A percentile compares a stretch with the other conserved stretches of the same genome.
Conservation (phyloP, 257 asterid species). For the Leptodermis oblonga region DNA sequence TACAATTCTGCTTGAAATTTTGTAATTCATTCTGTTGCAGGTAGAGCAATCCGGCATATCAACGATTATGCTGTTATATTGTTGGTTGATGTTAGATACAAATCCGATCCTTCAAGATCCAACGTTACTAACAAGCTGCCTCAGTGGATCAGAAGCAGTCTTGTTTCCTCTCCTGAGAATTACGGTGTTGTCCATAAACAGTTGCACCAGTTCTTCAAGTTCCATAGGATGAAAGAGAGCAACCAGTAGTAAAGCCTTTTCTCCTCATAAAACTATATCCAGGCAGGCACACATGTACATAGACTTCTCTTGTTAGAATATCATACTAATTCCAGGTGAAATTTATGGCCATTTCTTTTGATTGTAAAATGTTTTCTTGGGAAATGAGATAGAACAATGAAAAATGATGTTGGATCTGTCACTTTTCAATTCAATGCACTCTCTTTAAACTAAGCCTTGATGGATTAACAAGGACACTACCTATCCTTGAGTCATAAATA, state of each 20-base stretch:
- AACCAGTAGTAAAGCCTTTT: conserved; percentile 14
- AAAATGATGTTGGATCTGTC: too few species aligned
- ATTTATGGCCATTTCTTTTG: too few species aligned
- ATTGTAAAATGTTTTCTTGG: too few species aligned
- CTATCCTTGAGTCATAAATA: too few species aligned
- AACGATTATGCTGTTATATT: conserved; percentile 87
- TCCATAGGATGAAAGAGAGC: conserved; percentile 49
- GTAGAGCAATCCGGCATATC: conserved; percentile 89
- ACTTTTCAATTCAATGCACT: background rate
- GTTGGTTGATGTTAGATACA: conserved; percentile 83
- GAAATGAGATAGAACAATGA: too few species aligned
- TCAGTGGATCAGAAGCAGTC: conserved; percentile 68
- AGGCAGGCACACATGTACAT: background rate
- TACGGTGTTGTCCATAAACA: conserved; percentile 77
- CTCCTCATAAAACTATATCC: background rate
- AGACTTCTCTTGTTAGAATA: background rate
- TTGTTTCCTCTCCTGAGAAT: conserved; percentile 44
- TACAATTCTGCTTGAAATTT: background rate
- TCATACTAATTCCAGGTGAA: background rate
- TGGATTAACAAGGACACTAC: too few species aligned
- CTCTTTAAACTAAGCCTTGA: too few species aligned
- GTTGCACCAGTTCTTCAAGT: conserved; percentile 82
- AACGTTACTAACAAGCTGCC: conserved; percentile 78
- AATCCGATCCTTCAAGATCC: conserved; percentile 54
- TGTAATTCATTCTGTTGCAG: conserved; percentile 28